Evolutionary conservation across 2,329 filamentous ascomycete species (phyloP).

Genomic region (Fusarium ramigenum): DNA sequence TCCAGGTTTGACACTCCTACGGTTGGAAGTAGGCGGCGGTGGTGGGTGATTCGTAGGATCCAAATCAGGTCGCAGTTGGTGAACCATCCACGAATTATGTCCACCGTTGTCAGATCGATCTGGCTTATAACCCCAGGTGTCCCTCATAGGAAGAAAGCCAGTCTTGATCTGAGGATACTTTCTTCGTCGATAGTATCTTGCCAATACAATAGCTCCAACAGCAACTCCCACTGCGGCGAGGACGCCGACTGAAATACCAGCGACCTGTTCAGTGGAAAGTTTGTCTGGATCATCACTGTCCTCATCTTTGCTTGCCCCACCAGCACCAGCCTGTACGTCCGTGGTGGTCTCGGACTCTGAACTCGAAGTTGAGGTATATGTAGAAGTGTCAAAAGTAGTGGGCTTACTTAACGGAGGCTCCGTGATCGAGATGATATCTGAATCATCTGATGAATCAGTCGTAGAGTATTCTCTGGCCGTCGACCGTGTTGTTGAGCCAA

Average conservation of each 20-base stretch:
- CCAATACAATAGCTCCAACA: slow-evolving; percentile 57
- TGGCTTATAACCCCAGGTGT: slow-evolving; percentile 49
- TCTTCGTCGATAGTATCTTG: slow-evolving; percentile 53
- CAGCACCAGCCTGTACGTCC: slow-evolving; percentile 20
- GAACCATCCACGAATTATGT: slow-evolving; percentile 42
- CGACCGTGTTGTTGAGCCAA: not conserved
- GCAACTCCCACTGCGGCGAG: slow-evolving; percentile 60
- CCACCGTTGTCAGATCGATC: slow-evolving; percentile 40
- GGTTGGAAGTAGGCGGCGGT: slow-evolving; percentile 39
- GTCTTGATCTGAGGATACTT: slow-evolving; percentile 51
- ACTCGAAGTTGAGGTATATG: slow-evolving; percentile 12
- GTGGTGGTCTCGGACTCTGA: slow-evolving; percentile 29
- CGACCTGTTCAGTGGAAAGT: slow-evolving; percentile 58
- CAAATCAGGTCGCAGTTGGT: slow-evolving; percentile 35
- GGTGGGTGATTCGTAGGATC: slow-evolving; percentile 33
- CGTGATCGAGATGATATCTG: slow-evolving; percentile 19
- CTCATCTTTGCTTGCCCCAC: slow-evolving; percentile 17
- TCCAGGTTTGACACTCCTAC: slow-evolving; percentile 47
- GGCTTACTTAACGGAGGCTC: slow-evolving; percentile 13
- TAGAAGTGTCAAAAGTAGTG: slow-evolving; percentile 12
- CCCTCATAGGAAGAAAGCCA: slow-evolving; percentile 51
- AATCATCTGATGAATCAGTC: not conserved
- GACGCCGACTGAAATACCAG: slow-evolving; percentile 66
- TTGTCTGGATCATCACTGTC: slow-evolving; percentile 16
- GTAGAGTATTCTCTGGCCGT: not conserved